These are phyloP conservation scores for Sugiyamaella sp. DNA, from an alignment of 1,139 yeast genomes.

Conservation along the genomic window DNA sequence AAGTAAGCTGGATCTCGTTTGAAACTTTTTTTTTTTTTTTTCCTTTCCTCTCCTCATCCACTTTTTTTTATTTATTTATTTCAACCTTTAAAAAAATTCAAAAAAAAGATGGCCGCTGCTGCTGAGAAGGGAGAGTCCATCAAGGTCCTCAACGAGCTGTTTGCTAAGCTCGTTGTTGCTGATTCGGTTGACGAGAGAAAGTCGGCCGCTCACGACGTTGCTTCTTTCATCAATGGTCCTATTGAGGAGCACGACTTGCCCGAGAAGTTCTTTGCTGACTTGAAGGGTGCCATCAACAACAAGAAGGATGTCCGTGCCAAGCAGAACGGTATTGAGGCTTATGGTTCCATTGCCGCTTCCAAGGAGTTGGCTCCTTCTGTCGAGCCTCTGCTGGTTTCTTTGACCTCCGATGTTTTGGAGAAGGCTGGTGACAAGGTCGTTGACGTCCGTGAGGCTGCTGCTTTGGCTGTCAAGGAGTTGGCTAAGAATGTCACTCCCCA, in stretches of 20 bases:
- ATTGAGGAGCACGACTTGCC: conserved; percentile 99
- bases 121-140: conserved; percentile 31
- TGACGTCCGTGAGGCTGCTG: conserved; percentile 70
- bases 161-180: conserved; percentile 90
- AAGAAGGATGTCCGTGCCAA: conserved; percentile 70
- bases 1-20: conserved; percentile 13
- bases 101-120: conserved; percentile 30
- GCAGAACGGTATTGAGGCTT: conserved; percentile 81
- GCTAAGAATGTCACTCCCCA: conserved; percentile 87
- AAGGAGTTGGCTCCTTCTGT: conserved; percentile 85
- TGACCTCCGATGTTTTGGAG: conserved; percentile 68
- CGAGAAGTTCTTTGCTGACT: conserved; percentile 76
- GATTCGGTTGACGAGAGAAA: conserved; percentile 72
- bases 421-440: conserved; percentile 91
- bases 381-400: conserved; percentile 88
- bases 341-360: conserved; percentile 79
- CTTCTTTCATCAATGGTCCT: conserved; percentile 94
- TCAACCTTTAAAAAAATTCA: conserved; percentile 3
- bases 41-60: conserved; percentile 6
- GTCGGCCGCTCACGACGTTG: conserved; percentile 85
- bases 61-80: conserved; percentile 19
- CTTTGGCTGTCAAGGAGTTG: conserved; percentile 73
- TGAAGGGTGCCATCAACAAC: conserved; percentile 74
- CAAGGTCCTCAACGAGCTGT: conserved; percentile 89
- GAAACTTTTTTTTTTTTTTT: conserved; percentile 14